A percentile compares a stretch with the other conserved stretches of the same genome.
phyloP scores from a whole-genome alignment of 2,329 filamentous ascomycete species.

The Colletotrichum sp. region DNA sequence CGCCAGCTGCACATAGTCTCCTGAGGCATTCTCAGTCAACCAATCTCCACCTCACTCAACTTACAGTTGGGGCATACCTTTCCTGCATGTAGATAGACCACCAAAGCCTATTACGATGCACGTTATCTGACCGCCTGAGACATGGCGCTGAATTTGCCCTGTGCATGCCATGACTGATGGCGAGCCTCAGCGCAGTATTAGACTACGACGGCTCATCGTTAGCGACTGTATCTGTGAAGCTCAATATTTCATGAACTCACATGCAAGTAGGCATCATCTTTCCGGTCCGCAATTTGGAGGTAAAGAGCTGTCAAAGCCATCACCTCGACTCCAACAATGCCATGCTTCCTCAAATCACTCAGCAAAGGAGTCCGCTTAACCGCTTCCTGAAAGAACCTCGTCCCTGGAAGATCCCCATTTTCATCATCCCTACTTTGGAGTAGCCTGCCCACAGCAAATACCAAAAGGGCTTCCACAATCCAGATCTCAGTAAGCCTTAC shows the following conservation, averaged over 20 bases:
- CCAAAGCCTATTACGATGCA: slow-evolving; percentile 13
- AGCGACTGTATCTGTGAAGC: fast-evolving
- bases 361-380: not conserved
- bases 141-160: not conserved
- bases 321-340: not conserved
- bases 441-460: slow-evolving; percentile 6
- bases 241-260: not conserved
- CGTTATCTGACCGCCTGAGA: not conserved
- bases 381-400: not conserved
- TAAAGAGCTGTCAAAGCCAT: slow-evolving; percentile 12
- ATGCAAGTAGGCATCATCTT: slow-evolving; percentile 17
- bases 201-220: not conserved
- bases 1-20: slow-evolving; percentile 10
- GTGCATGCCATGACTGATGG: slow-evolving; percentile 6
- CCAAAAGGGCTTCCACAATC: slow-evolving; percentile 2
- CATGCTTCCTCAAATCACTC: not conserved
- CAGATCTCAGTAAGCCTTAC: not conserved
- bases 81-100: slow-evolving; percentile 22
- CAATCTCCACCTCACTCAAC: not conserved
- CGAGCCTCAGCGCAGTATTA: not conserved
- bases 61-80: not conserved
- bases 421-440: not conserved
- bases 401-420: not conserved
- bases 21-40: not conserved
- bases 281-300: slow-evolving; percentile 6